These are phyloP conservation scores for Hibiscus syriacus DNA, from an alignment of 345 rosid genomes.

Conservation along the genomic window DNA sequence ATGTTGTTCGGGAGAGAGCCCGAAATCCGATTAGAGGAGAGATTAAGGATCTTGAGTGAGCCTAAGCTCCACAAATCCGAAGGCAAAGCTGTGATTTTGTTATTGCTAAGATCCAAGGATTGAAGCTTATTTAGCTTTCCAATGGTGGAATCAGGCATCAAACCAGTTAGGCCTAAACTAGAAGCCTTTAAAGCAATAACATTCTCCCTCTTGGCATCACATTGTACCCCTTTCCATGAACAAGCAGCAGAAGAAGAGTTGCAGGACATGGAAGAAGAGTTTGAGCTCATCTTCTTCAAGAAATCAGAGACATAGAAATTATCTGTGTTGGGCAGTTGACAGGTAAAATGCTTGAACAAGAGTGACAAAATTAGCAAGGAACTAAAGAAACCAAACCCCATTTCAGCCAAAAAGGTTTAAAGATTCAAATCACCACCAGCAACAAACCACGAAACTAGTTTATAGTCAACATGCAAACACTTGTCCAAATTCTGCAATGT, in stretches of 20 bases:
- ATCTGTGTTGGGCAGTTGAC: slow-evolving; percentile 87
- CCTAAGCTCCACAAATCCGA: slow-evolving; percentile 86
- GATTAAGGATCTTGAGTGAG: slow-evolving; percentile 57
- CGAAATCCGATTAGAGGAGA: slow-evolving; percentile 63
- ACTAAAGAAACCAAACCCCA: slow-evolving; percentile 53
- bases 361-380: slow-evolving; percentile 50
- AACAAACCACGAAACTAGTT: slow-evolving; percentile 8
- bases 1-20: slow-evolving; percentile 65
- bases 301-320: slow-evolving; percentile 65
- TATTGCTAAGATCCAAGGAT: slow-evolving; percentile 72
- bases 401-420: slow-evolving; percentile 20
- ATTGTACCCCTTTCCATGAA: slow-evolving; percentile 62
- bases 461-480: background rate
- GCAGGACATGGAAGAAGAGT: slow-evolving; percentile 31
- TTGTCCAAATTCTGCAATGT: background rate
- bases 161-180: slow-evolving; percentile 59
- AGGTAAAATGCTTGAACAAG: slow-evolving; percentile 40
- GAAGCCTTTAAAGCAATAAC: slow-evolving; percentile 47
- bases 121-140: slow-evolving; percentile 81
- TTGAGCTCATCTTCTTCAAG: slow-evolving; percentile 47
- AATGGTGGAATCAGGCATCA: slow-evolving; percentile 72
- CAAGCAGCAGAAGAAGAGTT: slow-evolving; percentile 58
- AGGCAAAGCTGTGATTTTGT: slow-evolving; percentile 70
- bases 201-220: slow-evolving; percentile 46
- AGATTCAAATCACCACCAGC: slow-evolving; percentile 5